Percentiles rank a stretch among this genome's conserved stretches.
phyloP scores from a whole-genome alignment of 371 early-diverging fungal species.

The Umbelopsis sp. region DNA sequence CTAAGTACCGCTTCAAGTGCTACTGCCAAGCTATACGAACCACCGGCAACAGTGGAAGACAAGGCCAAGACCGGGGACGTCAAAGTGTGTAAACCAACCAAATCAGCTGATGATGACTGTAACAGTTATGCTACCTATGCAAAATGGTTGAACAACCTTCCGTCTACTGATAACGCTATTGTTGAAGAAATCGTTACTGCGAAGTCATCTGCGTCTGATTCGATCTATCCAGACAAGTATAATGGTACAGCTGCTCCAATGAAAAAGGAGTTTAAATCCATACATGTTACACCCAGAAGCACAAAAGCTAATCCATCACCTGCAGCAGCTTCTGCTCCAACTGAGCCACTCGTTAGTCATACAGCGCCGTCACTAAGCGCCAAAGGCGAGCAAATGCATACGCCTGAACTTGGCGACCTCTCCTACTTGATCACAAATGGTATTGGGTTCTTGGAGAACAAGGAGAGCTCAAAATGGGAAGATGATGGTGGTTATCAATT shows the following conservation, averaged over 20 bases:
- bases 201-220: not conserved
- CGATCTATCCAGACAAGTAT: too few relatives aligned
- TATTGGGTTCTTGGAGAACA: constrained; percentile 41
- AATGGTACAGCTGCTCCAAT: too few relatives aligned
- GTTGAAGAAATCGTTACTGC: not conserved
- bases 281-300: too few relatives aligned
- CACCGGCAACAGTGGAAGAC: too few relatives aligned
- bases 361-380: constrained; percentile 34
- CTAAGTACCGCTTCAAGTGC: not conserved
- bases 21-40: not conserved
- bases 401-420: constrained; percentile 35
- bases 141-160: not conserved
- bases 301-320: not conserved
- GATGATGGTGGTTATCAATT: constrained; percentile 55
- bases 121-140: not conserved
- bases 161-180: not conserved
- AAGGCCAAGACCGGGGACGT: not conserved
- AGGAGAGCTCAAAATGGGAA: constrained; percentile 52
- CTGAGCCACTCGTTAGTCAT: not conserved
- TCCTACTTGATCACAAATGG: constrained; percentile 47
- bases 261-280: too few relatives aligned
- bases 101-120: not conserved
- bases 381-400: constrained; percentile 45
- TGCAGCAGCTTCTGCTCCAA: not conserved
- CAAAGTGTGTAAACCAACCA: not conserved